Evolutionary conservation across 345 rosid species (phyloP).

Genomic region (Citrus sp.): DNA sequence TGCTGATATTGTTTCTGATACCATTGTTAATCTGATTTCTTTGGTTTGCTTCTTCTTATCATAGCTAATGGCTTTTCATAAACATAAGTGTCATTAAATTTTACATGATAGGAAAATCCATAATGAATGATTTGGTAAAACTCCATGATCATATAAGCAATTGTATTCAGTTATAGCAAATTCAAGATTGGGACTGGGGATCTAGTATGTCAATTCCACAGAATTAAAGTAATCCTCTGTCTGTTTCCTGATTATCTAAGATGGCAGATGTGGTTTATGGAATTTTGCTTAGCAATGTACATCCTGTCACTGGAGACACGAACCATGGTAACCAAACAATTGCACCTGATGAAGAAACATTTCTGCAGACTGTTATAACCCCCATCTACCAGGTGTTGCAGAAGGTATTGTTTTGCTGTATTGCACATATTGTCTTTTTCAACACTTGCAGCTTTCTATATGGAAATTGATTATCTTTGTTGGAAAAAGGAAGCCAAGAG

Average conservation of each 20-base stretch:
- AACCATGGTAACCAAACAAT: constrained; percentile 20
- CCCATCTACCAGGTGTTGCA: constrained; percentile 72
- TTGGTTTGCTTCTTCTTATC: neutral
- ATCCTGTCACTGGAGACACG: constrained; percentile 52
- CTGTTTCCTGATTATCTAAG: constrained; percentile 38
- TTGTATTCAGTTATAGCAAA: neutral
- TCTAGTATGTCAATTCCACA: neutral
- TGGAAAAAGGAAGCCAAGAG: constrained; percentile 71
- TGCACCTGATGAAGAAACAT: constrained; percentile 70
- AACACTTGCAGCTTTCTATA: neutral
- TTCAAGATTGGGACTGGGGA: neutral
- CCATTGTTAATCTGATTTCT: neutral
- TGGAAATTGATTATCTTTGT: constrained; percentile 24
- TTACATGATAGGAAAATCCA: neutral
- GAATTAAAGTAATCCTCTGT: constrained; percentile 20
- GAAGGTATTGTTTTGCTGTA: constrained; percentile 41
- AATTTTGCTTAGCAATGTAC: constrained; percentile 47
- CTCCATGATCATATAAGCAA: neutral
- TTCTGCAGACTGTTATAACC: constrained; percentile 70
- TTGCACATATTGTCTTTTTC: neutral
- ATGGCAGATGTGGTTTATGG: constrained; percentile 74
- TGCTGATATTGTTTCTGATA: no score
- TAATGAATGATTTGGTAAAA: neutral
- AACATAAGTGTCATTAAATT: neutral
- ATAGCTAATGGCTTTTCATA: neutral